Base-by-base conservation (phyloP, 1,284 basidiomycete species). In the Trichosporon coremiiforme region DNA sequence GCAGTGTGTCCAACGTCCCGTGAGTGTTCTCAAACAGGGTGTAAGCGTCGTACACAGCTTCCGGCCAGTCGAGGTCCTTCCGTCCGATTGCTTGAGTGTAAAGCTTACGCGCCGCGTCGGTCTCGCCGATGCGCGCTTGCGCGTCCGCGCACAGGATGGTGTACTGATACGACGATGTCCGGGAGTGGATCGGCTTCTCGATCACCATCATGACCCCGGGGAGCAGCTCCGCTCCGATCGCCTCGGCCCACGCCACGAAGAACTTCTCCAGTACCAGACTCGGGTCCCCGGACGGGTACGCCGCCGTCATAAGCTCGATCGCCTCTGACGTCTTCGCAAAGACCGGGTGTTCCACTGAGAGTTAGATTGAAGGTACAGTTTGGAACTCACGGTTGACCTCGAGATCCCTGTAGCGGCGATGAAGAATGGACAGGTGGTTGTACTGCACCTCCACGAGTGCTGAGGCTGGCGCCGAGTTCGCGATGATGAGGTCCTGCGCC, bases 21-120 rank as follows among this genome's bases (percentile, higher is more conserved):
- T 93, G 86, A 3, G 91, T 84, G 73, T 93, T 89, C 80, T 98
- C 96, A 75, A 98, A 97, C 15, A 87, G 84, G 4, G 90, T 79
- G 90, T 93, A 97, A 0, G 91, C 90, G 70, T 95, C 91, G 88
- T 93, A 93, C 5, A 98, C 85, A 2, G 90, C 90, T 81, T 97
- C 94, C 0, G 95, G 93, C 91, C 94, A 97, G 82, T 98, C 95
- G 53, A 96, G 77, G 79, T 90, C 90, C 5, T 76, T 74, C 60
- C 85, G 84, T 66, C 73, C 77, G 9, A 89, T 87, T 13, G 90
- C 85, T 68, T 89, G 87, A 22, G 85, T 83, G 82, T 91, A 94
- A 4, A 88, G 84, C 29, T 87, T 85, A 41, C 93, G 88, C 1
- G 90, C 91, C 65, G 87, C 84, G 12, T 87, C 86, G 70, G 89